A percentile compares a stretch with the other conserved stretches of the same genome.
Evolutionary conservation across 2,329 filamentous ascomycete species (phyloP).

Genomic region (Beauveria sp.): DNA sequence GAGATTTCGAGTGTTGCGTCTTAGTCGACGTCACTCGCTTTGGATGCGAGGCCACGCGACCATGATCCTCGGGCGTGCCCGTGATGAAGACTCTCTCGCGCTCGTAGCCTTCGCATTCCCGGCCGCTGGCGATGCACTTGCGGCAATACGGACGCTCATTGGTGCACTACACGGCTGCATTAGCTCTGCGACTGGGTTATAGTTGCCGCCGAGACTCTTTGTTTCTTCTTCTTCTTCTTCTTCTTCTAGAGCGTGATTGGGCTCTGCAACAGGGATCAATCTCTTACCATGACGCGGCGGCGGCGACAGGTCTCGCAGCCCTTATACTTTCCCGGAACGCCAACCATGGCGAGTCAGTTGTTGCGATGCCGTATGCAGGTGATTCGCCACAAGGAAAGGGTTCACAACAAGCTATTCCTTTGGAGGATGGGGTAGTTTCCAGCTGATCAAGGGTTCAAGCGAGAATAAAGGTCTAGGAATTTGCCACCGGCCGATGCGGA

Average conservation of each 20-base stretch:
- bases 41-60: conserved; percentile 50
- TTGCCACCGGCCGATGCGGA: conserved; percentile 6
- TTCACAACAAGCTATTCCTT: neutral
- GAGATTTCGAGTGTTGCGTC: conserved; percentile 16
- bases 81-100: conserved; percentile 57
- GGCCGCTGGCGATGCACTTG: conserved; percentile 51
- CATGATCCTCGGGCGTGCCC: conserved; percentile 46
- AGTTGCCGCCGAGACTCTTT: neutral
- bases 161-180: conserved; percentile 41
- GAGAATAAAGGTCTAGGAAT: neutral
- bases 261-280: neutral
- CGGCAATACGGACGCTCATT: conserved; percentile 52
- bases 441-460: conserved; percentile 8
- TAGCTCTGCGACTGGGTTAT: neutral
- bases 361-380: conserved; percentile 3
- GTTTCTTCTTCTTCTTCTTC: neutral
- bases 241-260: neutral
- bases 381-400: conserved; percentile 13
- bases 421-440: conserved; percentile 10
- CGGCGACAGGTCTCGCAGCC: conserved; percentile 55
- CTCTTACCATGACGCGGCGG: conserved; percentile 49
- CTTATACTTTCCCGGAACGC: conserved; percentile 56
- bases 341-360: conserved; percentile 41
- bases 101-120: conserved; percentile 55
- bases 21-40: conserved; percentile 31